phyloP scores from a whole-genome alignment of 2,329 filamentous ascomycete genomes.

The Tympanopsis confertula region DNA sequence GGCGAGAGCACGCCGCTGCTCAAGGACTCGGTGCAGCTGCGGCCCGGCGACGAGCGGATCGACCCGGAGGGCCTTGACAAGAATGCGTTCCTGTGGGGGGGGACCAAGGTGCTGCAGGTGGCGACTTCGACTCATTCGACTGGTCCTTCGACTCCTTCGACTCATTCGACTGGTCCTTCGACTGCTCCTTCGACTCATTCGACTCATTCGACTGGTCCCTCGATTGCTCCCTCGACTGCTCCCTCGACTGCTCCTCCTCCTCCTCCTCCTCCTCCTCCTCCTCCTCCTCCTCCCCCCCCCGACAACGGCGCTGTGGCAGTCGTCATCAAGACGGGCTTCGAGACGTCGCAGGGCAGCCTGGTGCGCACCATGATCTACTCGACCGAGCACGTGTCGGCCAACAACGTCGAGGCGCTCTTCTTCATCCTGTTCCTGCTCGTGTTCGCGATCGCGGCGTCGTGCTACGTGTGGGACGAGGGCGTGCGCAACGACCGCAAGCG shows the following conservation, averaged over 20 bases:
- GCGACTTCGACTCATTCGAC: not conserved
- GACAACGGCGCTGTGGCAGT: conserved; percentile 90
- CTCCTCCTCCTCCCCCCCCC: conserved; percentile 69
- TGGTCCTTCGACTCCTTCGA: not conserved
- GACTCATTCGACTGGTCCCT: conserved; percentile 60
- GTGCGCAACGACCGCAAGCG: conserved; percentile 89
- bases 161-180: not conserved
- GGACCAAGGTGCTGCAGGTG: conserved; percentile 92
- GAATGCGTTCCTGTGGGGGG: conserved; percentile 90
- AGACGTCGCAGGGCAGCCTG: conserved; percentile 93
- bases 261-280: conserved; percentile 69
- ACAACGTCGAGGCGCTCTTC: conserved; percentile 88
- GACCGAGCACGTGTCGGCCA: conserved; percentile 95
- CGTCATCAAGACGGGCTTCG: conserved; percentile 93
- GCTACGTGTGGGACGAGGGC: conserved; percentile 98
- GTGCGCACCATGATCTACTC: conserved; percentile 99
- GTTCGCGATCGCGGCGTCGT: conserved; percentile 92
- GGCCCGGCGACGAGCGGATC: conserved; percentile 67
- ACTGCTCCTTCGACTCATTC: too few species aligned
- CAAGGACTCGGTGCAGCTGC: conserved; percentile 89
- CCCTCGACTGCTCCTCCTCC: too few species aligned
- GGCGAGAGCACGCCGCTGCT: conserved; percentile 93
- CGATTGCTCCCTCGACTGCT: conserved; percentile 66
- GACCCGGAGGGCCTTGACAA: conserved; percentile 91
- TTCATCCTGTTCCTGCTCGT: conserved; percentile 95